Percentiles rank a stretch among this genome's conserved stretches.
phyloP scores from a whole-genome alignment of 345 rosid species.

The Heritiera littoralis region DNA sequence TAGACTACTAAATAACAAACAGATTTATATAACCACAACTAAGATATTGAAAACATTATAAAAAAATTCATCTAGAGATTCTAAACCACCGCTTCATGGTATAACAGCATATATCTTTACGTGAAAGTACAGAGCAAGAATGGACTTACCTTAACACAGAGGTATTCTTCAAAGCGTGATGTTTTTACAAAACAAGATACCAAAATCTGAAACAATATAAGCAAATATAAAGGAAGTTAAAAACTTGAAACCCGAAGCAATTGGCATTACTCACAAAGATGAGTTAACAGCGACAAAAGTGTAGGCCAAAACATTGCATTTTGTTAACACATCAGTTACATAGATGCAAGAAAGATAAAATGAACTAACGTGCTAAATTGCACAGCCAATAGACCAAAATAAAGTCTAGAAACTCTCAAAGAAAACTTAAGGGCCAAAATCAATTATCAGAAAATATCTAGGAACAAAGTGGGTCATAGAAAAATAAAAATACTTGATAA shows the following conservation, averaged over 20 bases:
- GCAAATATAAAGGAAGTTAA: constrained; percentile 14
- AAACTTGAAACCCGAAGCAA: constrained; percentile 13
- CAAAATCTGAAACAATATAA: constrained; percentile 59
- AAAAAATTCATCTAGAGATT: neutral
- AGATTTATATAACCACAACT: neutral
- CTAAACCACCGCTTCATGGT: neutral
- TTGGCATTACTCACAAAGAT: neutral
- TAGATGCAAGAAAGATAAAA: neutral
- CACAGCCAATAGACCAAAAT: neutral
- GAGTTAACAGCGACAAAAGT: neutral
- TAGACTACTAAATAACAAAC: neutral
- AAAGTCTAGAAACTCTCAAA: constrained; percentile 5
- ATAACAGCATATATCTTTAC: constrained; percentile 12
- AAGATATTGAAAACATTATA: neutral
- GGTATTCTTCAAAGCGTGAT: constrained; percentile 80
- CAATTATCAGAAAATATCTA: neutral
- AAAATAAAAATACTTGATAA: neutral
- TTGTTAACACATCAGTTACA: neutral
- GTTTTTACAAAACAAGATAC: constrained; percentile 94
- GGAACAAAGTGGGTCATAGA: neutral
- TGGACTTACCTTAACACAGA: constrained; percentile 71
- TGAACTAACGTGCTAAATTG: neutral
- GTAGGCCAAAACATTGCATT: neutral
- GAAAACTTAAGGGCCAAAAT: constrained; percentile 3
- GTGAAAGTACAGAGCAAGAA: constrained; percentile 1